Evolutionary conservation across 2,329 filamentous ascomycete genomes (phyloP).

Genomic region (Celoporthe dispersa): DNA sequence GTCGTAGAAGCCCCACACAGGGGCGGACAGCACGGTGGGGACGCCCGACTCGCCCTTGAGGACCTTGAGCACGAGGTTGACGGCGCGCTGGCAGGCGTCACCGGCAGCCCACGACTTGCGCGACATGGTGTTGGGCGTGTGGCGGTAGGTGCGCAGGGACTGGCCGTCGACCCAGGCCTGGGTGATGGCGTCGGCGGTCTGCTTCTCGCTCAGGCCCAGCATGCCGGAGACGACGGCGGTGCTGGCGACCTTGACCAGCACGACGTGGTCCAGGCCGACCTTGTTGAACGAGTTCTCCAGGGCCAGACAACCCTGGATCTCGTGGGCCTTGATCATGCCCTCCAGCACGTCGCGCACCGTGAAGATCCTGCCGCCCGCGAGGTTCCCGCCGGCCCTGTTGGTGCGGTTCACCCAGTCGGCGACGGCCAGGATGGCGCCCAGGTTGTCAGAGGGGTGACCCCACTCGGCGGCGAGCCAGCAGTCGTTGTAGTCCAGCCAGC

Average conservation of each 20-base stretch:
- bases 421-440: conserved; percentile 94
- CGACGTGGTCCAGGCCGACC: conserved; percentile 96
- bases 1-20: conserved; percentile 98
- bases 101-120: conserved; percentile 99
- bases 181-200: conserved; percentile 93
- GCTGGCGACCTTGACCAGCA: conserved; percentile 96
- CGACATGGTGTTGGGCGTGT: conserved; percentile 99
- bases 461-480: conserved; percentile 99
- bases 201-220: conserved; percentile 84
- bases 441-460: conserved; percentile 98
- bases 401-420: conserved; percentile 98
- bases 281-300: conserved; percentile 99
- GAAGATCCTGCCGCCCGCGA: conserved; percentile 85
- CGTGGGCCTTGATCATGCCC: conserved; percentile 98
- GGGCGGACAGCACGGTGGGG: conserved; percentile 89
- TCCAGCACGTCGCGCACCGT: conserved; percentile 91
- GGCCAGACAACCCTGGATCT: conserved; percentile 96
- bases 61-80: conserved; percentile 89
- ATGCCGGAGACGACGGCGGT: conserved; percentile 94
- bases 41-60: conserved; percentile 89
- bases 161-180: conserved; percentile 98
- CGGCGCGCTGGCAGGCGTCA: conserved; percentile 94
- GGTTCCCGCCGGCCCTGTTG: conserved; percentile 74
- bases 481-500: conserved; percentile 99
- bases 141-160: conserved; percentile 93